A percentile compares a stretch with the other conserved stretches of the same genome.
These are phyloP conservation scores for Stephania yunnanensis DNA, from an alignment of 164 flowering plant genomes.

Conservation along the genomic window DNA sequence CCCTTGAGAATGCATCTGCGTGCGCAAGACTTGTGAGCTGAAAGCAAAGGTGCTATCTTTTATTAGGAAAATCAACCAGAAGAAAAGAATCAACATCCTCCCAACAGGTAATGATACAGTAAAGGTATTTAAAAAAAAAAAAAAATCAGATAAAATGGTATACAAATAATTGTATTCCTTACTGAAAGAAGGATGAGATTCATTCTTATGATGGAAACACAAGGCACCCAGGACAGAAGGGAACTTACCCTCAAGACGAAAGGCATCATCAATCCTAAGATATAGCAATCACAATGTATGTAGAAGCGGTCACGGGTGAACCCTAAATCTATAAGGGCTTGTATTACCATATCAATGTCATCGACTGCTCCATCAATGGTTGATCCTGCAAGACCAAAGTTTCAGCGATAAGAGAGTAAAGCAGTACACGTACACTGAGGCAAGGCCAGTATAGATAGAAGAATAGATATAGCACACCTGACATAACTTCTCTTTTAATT, in stretches of 20 bases:
- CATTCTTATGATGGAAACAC: neutral
- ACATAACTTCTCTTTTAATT: slow-evolving; percentile 56
- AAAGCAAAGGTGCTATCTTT: slow-evolving; percentile 92
- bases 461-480: slow-evolving; percentile 36
- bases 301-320: slow-evolving; percentile 68
- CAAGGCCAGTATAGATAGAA: neutral
- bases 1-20: slow-evolving; percentile 79
- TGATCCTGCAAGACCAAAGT: slow-evolving; percentile 49
- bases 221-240: neutral
- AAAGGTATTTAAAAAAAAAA: neutral
- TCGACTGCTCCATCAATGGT: slow-evolving; percentile 97
- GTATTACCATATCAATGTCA: slow-evolving; percentile 86
- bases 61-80: slow-evolving; percentile 8
- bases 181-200: neutral
- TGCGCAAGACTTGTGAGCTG: slow-evolving; percentile 84
- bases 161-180: neutral
- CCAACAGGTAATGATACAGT: neutral
- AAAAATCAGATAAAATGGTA: neutral
- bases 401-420: neutral
- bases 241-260: slow-evolving; percentile 74
- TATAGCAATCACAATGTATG: slow-evolving; percentile 91
- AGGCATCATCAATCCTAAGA: slow-evolving; percentile 98
- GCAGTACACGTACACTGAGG: neutral
- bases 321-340: slow-evolving; percentile 78
- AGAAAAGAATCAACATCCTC: neutral